Base-by-base conservation (phyloP, 192 early-diverging fungal species). In the Podila verticillata region DNA sequence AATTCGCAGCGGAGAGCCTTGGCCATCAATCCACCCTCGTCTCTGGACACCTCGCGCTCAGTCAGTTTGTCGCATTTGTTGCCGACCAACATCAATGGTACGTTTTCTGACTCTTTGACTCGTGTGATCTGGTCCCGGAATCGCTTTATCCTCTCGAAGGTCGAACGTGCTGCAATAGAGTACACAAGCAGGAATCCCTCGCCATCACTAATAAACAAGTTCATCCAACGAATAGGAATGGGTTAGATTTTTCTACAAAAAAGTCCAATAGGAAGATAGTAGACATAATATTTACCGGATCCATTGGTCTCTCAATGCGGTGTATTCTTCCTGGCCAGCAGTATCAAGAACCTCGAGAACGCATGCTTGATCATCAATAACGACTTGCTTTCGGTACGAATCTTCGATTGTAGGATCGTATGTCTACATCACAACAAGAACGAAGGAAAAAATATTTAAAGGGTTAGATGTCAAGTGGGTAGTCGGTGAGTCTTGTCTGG, bases 391-490 rank as follows among this genome's bases (percentile, higher is more conserved):
- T 64, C 96, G 88, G 84, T 98, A 99, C 20, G 95, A 96, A 83
- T 98, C 98, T 85, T 99, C 98, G 69, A 97, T 99, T 8, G 98
- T 99, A 58, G 98, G 98, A 87, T 98, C 96, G 75, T 98, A 99
- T 75, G 95, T 98, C 88, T 93, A 89, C n/a, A 84, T 22, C 87
- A 87, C 48, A 77, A 89, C 63, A 88, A 86, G 47, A 81, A 89
- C 61, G 86, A 89, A 36, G 24, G 19, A 39, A 7, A 58, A 26
- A 26, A 67, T 7, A 58, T 56, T 7, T 12, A 34, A 1, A 26
- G 51, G 20, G 39, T 44, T 4, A 44, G 39, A 44, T 17, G 17
- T 44, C 39, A 44, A 17, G 39, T 44, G 39, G 12, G 17, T 44
- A 15, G 39, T 44, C n/a, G n/a, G n/a, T n/a, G n/a, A n/a, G n/a